Base-by-base conservation (phyloP, 495 filamentous ascomycete species). In the Xylaria palmicola region DNA sequence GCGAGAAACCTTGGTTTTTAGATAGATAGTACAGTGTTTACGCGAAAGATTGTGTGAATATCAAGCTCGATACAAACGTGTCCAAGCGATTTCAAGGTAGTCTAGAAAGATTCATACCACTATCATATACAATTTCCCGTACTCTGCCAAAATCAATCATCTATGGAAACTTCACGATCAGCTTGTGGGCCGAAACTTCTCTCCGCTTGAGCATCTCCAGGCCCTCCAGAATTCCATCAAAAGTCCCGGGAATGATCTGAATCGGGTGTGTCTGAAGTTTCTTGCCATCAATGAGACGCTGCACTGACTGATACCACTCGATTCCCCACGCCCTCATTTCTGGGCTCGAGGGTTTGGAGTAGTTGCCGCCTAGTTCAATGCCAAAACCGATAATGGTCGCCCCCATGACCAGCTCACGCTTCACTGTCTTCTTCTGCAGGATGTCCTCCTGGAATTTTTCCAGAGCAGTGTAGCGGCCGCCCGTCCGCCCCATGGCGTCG, bases 381-480 rank as follows among this genome's bases (percentile, higher is more conserved):
- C 39, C 24, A 4, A 36, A 26, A 3, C 44, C 47, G 19, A 51
- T 4, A 10, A 48, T 4, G n/a, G 20, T 50, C 26, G n/a, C 41
- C 5, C 45, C 60, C 41, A 66, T 59, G 9, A 63, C 55, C 7
- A 40, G 34, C 12, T 39, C 54, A 6, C 49, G 53, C 20, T 52
- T 37, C 32, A 66, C 41, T 5, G 56, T 27, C 17, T 57, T 49
- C 4, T 56, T 17, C 0, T 26, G 26, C 0, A 26, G 40, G 13
- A 47, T 27, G 1, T n/a, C 9, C 2, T 55, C 54, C 0, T 32
- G 20, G 4, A 26, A 12, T 13, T 15, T 17, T 29, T 66, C 64
- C 6, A 62, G 39, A 20, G 59, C 48, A 15, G 53, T 17, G 41
- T 63, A 60, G 15, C 59, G 55, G 0, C 60, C 53, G 3, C 64